phyloP scores from a whole-genome alignment of 2,329 filamentous ascomycete species.

The Gnomoniopsis sp. region DNA sequence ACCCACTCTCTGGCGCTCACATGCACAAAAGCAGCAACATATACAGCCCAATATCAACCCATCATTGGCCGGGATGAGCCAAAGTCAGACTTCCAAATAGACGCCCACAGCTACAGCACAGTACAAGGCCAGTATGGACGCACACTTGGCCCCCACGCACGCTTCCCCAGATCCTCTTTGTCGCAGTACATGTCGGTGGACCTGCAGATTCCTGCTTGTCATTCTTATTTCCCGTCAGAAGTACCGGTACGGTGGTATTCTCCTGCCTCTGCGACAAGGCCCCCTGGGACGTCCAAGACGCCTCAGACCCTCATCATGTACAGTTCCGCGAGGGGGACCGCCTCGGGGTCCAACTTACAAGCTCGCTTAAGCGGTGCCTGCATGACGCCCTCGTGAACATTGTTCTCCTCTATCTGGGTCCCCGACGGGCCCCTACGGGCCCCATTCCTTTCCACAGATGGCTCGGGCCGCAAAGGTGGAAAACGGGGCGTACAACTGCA shows the following conservation, averaged over 20 bases:
- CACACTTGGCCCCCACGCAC: slow-evolving; percentile 11
- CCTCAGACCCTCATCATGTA: slow-evolving; percentile 7
- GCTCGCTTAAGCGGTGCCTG: slow-evolving; percentile 14
- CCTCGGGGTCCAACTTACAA: not conserved
- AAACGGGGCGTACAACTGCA: not conserved
- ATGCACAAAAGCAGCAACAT: not conserved
- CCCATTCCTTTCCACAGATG: slow-evolving; percentile 4
- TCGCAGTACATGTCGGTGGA: slow-evolving; percentile 16
- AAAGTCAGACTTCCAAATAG: not conserved
- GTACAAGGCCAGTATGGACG: not conserved
- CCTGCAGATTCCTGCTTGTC: slow-evolving; percentile 10
- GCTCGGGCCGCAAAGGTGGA: slow-evolving; percentile 9
- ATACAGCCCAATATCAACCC: not conserved
- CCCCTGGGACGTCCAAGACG: slow-evolving; percentile 5
- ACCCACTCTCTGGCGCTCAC: not conserved
- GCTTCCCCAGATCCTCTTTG: slow-evolving; percentile 3
- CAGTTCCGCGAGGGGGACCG: slow-evolving; percentile 11
- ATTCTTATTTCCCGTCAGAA: slow-evolving; percentile 7
- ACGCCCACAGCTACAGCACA: not conserved
- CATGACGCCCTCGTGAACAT: slow-evolving; percentile 3
- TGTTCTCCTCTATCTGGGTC: not conserved
- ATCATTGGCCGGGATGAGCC: not conserved
- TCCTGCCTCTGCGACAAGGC: not conserved
- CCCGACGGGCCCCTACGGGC: too few relatives aligned
- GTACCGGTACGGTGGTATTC: slow-evolving; percentile 19